These are phyloP conservation scores for Aquilaria sinensis DNA, from an alignment of 345 rosid genomes.

Conservation along the genomic window DNA sequence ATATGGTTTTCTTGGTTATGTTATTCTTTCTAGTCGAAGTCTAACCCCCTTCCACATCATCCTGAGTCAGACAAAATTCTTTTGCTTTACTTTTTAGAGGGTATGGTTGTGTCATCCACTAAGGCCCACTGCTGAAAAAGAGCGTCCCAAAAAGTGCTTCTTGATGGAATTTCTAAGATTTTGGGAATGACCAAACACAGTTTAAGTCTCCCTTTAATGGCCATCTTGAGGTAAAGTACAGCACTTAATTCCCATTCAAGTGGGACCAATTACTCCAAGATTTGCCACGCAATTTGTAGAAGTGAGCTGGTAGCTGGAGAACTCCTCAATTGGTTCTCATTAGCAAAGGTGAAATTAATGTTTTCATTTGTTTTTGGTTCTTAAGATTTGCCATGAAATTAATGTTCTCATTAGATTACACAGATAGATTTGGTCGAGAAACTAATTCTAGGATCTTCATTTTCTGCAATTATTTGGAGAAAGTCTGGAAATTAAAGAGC, in stretches of 20 bases:
- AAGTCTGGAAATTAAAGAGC: too few relatives aligned
- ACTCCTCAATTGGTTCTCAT: too few relatives aligned
- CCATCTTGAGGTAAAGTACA: constrained; percentile 13
- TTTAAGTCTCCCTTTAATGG: constrained; percentile 14
- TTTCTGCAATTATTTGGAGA: too few relatives aligned
- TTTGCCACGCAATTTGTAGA: too few relatives aligned
- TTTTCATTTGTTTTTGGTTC: too few relatives aligned
- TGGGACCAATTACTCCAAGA: constrained; percentile 13
- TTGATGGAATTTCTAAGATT: constrained; percentile 7
- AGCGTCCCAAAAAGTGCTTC: constrained; percentile 17
- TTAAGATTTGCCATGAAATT: too few relatives aligned
- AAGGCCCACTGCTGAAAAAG: constrained; percentile 12
- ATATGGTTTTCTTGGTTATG: constrained; percentile 19
- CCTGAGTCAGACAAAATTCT: constrained; percentile 49
- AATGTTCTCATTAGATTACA: too few relatives aligned
- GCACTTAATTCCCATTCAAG: constrained; percentile 3
- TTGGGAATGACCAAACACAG: constrained; percentile 20
- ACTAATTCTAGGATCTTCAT: too few relatives aligned
- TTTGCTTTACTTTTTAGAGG: constrained; percentile 16
- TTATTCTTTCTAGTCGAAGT: background rate
- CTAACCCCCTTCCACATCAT: constrained; percentile 33
- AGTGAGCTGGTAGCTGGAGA: too few relatives aligned
- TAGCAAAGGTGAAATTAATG: too few relatives aligned
- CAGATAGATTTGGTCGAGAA: too few relatives aligned
- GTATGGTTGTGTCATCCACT: constrained; percentile 23